Conservation (phyloP, 306 rosid genomes). For the Calophaca sinica region DNA sequence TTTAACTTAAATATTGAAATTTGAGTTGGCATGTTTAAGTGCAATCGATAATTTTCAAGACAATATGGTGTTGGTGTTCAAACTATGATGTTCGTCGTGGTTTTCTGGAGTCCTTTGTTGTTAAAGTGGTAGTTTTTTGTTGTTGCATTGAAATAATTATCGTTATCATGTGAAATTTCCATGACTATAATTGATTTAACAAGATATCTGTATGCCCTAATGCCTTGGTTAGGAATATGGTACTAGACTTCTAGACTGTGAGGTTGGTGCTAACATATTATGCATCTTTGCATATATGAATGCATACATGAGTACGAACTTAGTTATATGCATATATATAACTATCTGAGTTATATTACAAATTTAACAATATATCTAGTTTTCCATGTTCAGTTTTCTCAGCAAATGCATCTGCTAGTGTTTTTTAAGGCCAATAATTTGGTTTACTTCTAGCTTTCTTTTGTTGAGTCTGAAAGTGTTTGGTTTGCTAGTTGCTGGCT, state of each 20-base stretch:
- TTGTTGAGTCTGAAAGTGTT: background rate
- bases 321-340: background rate
- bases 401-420: background rate
- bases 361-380: background rate
- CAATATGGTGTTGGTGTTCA: background rate
- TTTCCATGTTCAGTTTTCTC: slow-evolving; percentile 13
- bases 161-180: background rate
- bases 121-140: background rate
- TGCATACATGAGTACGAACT: background rate
- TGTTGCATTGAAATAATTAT: slow-evolving; percentile 1
- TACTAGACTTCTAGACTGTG: slow-evolving; percentile 8
- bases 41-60: background rate
- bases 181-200: slow-evolving; percentile 11
- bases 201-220: no score
- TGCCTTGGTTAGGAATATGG: slow-evolving; percentile 20
- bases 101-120: background rate
- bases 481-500: slow-evolving; percentile 15
- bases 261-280: slow-evolving; percentile 13
- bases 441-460: background rate
- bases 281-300: slow-evolving; percentile 2
- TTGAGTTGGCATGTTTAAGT: background rate
- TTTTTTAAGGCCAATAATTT: background rate
- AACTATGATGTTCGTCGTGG: background rate
- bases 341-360: background rate
- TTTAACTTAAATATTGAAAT: background rate